These are phyloP conservation scores for Xylaria sp. DNA, from an alignment of 2,329 filamentous ascomycete genomes.

Conservation along the genomic window DNA sequence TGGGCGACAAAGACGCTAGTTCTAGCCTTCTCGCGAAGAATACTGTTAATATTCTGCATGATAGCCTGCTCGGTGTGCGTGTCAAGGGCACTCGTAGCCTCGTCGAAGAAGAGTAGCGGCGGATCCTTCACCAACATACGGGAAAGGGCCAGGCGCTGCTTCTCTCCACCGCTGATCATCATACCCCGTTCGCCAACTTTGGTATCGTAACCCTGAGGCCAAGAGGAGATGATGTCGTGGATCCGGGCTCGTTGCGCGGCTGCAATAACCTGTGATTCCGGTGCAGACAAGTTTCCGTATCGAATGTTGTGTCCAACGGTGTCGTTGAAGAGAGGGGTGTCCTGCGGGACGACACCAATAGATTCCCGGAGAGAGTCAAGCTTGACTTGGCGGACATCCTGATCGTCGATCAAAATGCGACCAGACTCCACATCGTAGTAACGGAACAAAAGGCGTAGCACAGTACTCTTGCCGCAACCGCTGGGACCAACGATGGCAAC, in stretches of 20 bases:
- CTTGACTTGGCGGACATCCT: conserved; percentile 79
- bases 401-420: conserved; percentile 83
- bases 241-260: conserved; percentile 81
- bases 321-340: conserved; percentile 95
- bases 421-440: conserved; percentile 87
- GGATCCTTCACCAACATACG: conserved; percentile 83
- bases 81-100: conserved; percentile 87
- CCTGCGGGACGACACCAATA: conserved; percentile 95
- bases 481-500: conserved; percentile 92
- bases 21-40: conserved; percentile 77
- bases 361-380: conserved; percentile 76
- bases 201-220: conserved; percentile 85
- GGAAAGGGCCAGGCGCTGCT: conserved; percentile 82
- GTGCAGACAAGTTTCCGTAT: conserved; percentile 78
- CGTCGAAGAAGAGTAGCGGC: conserved; percentile 87
- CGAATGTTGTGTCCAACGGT: conserved; percentile 93
- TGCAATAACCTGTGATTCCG: conserved; percentile 64
- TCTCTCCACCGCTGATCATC: conserved; percentile 96
- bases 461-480: conserved; percentile 93
- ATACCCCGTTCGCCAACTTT: conserved; percentile 89
- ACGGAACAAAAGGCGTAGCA: conserved; percentile 84
- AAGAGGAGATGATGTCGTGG: conserved; percentile 71
- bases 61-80: conserved; percentile 90
- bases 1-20: conserved; percentile 96
- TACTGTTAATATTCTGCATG: conserved; percentile 87